phyloP scores from a whole-genome alignment of 371 early-diverging fungal genomes.

The Mortierella sp. region DNA sequence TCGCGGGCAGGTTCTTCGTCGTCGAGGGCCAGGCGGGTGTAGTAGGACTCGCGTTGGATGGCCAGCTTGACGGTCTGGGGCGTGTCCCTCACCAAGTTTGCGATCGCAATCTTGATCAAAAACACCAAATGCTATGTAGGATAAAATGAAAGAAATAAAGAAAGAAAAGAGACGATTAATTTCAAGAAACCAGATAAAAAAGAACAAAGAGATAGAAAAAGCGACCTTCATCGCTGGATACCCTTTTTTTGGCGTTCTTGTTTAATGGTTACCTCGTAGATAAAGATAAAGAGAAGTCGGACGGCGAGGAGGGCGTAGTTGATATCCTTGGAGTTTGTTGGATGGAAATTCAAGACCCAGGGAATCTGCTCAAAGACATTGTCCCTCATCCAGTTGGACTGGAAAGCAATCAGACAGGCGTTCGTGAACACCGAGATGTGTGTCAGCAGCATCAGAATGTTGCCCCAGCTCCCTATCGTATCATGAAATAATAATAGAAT shows the following conservation, averaged over 20 bases:
- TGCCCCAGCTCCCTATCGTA: conserved; percentile 61
- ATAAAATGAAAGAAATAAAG: background rate
- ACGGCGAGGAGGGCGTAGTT: conserved; percentile 44
- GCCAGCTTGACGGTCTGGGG: conserved; percentile 60
- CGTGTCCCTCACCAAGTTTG: conserved; percentile 60
- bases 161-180: background rate
- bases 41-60: conserved; percentile 62
- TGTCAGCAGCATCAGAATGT: conserved; percentile 59
- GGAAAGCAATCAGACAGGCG: conserved; percentile 69
- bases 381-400: conserved; percentile 53
- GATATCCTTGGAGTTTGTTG: background rate
- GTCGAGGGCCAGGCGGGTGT: conserved; percentile 47
- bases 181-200: background rate
- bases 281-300: conserved; percentile 61
- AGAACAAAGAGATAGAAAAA: background rate
- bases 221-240: no score
- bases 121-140: conserved; percentile 57
- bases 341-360: conserved; percentile 26
- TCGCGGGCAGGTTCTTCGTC: conserved; percentile 57
- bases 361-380: conserved; percentile 30
- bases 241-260: no score
- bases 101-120: conserved; percentile 56
- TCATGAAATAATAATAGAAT: background rate
- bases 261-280: conserved; percentile 60
- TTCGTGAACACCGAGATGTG: conserved; percentile 65